Base-by-base conservation (phyloP, 441 rosid species). In the Mallotus japonicus region DNA sequence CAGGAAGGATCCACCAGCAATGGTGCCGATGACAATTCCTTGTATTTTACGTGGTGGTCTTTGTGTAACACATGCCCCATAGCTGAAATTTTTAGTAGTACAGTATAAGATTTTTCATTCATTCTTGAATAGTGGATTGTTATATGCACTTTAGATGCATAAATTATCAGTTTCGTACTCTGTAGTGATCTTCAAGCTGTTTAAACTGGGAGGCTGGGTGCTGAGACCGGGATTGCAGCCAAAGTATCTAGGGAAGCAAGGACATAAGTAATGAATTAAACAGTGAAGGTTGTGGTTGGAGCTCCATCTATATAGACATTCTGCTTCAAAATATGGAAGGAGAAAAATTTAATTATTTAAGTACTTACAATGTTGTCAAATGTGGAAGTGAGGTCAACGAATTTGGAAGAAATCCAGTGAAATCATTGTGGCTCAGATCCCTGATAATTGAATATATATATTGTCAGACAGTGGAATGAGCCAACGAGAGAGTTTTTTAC, bases 381-480 rank as follows among this genome's bases (percentile, higher is more conserved):
- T 78, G 6, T 40, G 82, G 75, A 70, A 88, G 91, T 10, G 51
- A 76, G 44, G 54, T 13, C 54, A 85, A 77, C 42, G 83, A 82
- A 56, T 76, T 63, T n/a, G 86, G 85, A 75, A 84, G 74, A 61
- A 56, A 44, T 49, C 89, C 87, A 22, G 13, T 42, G 46, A 90
- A 78, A 63, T 85, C 75, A 73, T 90, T 88, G 81, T 66, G 71
- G 69, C 90, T 82, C 68, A 90, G 67, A 75, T 90, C 90, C 87
- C 95, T 90, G 88, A 70, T 65, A 72, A 74, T 62, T 59, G 71
- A 50, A 75, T 65, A 57, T 42, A 75, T 65, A 57, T 42, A 53
- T 15, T 37, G 63, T 56, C 65, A 67, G 49, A 44, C 49, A 44
- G 11, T 44, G 49, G 9, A 44, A 7, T 44, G 12, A 8, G 49